phyloP scores from a whole-genome alignment of 2,329 filamentous ascomycete species.

The Sclerotinia glacialis region DNA sequence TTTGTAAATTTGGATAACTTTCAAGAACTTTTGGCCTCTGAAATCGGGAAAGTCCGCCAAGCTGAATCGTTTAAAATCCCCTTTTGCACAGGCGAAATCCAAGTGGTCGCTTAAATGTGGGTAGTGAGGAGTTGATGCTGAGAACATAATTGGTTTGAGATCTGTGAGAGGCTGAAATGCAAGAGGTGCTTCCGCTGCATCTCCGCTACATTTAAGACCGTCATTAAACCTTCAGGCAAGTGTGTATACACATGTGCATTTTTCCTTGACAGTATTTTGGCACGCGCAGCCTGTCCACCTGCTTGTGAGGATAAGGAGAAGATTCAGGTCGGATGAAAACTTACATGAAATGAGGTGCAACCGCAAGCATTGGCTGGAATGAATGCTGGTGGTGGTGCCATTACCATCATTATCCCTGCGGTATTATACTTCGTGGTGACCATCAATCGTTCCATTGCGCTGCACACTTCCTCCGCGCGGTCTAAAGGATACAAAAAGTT shows the following conservation, averaged over 20 bases:
- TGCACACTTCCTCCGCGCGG: neutral
- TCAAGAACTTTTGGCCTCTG: neutral
- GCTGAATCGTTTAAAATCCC: neutral
- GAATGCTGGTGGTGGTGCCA: neutral
- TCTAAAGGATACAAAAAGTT: neutral
- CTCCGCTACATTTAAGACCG: neutral
- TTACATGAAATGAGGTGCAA: neutral
- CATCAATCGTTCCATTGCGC: neutral
- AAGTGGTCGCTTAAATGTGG: constrained; percentile 3
- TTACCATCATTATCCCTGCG: neutral
- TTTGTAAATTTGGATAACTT: neutral
- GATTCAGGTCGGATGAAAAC: neutral
- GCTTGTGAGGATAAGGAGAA: neutral
- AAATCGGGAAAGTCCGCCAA: neutral
- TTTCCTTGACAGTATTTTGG: neutral
- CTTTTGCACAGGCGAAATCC: constrained; percentile 2
- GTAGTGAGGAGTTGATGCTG: neutral
- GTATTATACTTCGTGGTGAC: neutral
- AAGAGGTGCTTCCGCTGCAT: neutral
- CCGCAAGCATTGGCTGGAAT: neutral
- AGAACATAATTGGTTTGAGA: neutral
- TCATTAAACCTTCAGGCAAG: neutral
- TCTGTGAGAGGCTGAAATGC: neutral
- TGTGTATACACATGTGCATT: neutral
- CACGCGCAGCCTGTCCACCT: neutral